A percentile compares a stretch with the other conserved stretches of the same genome.
These are phyloP conservation scores for Peribolospora baueri DNA, from an alignment of 768 basidiomycete genomes.

Conservation along the genomic window DNA sequence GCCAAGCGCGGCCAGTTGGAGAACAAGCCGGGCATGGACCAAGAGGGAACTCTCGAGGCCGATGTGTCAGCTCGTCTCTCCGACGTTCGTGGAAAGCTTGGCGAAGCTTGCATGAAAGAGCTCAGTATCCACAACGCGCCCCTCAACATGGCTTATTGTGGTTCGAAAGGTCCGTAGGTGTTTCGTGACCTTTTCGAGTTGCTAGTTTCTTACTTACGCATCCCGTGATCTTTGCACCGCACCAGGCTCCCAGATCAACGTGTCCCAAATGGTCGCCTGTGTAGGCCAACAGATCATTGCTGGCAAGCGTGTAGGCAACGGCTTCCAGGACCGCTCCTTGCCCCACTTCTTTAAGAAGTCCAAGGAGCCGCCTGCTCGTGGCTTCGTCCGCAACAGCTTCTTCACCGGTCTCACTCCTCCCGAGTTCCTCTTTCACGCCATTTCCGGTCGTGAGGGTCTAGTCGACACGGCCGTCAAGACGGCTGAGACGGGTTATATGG, in stretches of 20 bases:
- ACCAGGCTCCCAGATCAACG: constrained; percentile 87
- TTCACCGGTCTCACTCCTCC: constrained; percentile 74
- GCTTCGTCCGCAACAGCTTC: constrained; percentile 94
- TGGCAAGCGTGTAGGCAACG: constrained; percentile 91
- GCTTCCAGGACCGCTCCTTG: constrained; percentile 95
- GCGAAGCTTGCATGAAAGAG: constrained; percentile 93
- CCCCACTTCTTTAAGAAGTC: constrained; percentile 97
- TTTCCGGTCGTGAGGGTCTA: constrained; percentile 90
- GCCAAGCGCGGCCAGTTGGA: constrained; percentile 79
- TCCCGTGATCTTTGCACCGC: background rate
- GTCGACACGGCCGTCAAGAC: constrained; percentile 99
- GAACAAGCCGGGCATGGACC: constrained; percentile 92
- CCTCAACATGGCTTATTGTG: constrained; percentile 95
- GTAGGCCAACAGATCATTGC: constrained; percentile 98
- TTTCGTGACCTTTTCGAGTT: background rate
- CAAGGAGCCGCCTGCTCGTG: constrained; percentile 84
- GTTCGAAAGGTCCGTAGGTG: constrained; percentile 61
- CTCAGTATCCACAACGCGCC: constrained; percentile 93
- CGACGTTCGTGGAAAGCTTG: constrained; percentile 83
- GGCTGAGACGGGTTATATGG: constrained; percentile 99
- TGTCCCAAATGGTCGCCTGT: constrained; percentile 99
- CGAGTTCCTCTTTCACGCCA: constrained; percentile 96
- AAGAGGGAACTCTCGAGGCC: constrained; percentile 93
- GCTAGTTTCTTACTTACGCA: background rate
- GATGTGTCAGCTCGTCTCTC: constrained; percentile 79